Base-by-base conservation (phyloP, 2,329 filamentous ascomycete genomes). In the Xylariales sp. region DNA sequence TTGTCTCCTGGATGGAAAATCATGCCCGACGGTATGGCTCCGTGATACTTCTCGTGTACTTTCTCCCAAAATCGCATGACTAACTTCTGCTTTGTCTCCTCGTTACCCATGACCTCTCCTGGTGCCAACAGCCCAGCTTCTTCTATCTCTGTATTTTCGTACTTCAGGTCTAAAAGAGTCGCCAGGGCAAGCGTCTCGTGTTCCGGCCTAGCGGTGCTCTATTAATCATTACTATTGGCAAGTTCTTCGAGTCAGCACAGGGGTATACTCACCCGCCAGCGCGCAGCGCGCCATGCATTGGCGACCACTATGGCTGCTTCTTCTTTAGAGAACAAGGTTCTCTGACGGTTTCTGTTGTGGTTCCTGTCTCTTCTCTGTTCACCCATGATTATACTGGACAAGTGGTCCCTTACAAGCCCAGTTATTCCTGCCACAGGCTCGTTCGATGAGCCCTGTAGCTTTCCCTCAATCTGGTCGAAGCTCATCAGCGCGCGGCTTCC, bases 231-330 rank as follows among this genome's bases (percentile, higher is more conserved):
- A n/a, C n/a, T n/a, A n/a, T n/a, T n/a, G n/a, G n/a, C n/a, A n/a
- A n/a, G n/a, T n/a, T n/a, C n/a, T n/a, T n/a, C n/a, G n/a, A n/a
- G n/a, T n/a, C n/a, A n/a, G n/a, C n/a, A n/a, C n/a, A n/a, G n/a
- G n/a, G n/a, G n/a, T n/a, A n/a, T n/a, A 27, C 37, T 38, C 20
- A 38, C 37, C 14, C 37, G 19, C 37, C 37, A 38, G 31, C 37
- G n/a, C 15, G 37, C 28, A 12, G 37, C 37, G 17, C 29, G 37
- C 37, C 37, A 38, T 2, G 29, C 15, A 24, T 38, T 33, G 13
- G 29, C n/a, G 18, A 38, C 29, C 5, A 33, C 10, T 3, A 13
- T 24, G 18, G 33, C 33, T 24, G 33, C n/a, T 5, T 12, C n/a
- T n/a, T n/a, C n/a, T n/a, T n/a, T 24, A 11, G 33, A 18, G 27